These are phyloP conservation scores for Boletus sensibilis DNA, from an alignment of 768 basidiomycete genomes.

Conservation along the genomic window DNA sequence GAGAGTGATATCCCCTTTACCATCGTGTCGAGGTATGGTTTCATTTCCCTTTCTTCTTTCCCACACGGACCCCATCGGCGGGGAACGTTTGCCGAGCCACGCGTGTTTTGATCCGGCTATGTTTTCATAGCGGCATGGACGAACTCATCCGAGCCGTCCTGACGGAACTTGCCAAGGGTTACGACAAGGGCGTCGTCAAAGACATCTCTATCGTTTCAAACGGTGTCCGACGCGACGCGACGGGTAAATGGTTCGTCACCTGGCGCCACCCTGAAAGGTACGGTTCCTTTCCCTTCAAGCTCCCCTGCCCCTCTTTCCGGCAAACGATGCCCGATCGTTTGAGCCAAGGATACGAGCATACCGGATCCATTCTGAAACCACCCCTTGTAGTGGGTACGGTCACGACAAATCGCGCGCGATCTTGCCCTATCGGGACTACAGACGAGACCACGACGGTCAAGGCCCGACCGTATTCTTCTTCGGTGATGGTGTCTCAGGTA, in stretches of 20 bases:
- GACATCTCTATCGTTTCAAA: slow-evolving; percentile 94
- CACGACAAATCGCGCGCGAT: slow-evolving; percentile 98
- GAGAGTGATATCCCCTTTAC: slow-evolving; percentile 79
- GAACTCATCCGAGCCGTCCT: slow-evolving; percentile 91
- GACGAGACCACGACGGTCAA: slow-evolving; percentile 14
- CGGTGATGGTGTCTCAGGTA: slow-evolving; percentile 95
- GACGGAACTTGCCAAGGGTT: slow-evolving; percentile 60
- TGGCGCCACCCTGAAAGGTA: slow-evolving; percentile 89
- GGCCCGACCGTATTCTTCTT: slow-evolving; percentile 90
- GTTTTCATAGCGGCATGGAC: slow-evolving; percentile 73
- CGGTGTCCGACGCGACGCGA: slow-evolving; percentile 69
- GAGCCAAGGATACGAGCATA: not conserved
- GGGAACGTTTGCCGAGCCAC: not conserved
- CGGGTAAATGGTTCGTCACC: slow-evolving; percentile 68
- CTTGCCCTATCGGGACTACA: slow-evolving; percentile 70
- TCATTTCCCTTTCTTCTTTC: not conserved
- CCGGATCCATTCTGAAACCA: not conserved
- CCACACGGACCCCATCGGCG: slow-evolving; percentile 8
- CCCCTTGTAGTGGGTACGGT: slow-evolving; percentile 61
- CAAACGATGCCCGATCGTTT: not conserved
- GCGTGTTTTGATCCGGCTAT: slow-evolving; percentile 4
- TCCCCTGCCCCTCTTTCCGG: not conserved
- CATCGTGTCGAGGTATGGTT: slow-evolving; percentile 81
- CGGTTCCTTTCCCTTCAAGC: slow-evolving; percentile 4
- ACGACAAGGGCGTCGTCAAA: slow-evolving; percentile 55